phyloP scores from a whole-genome alignment of 129 eudicot genomes.

The Ambrosia artemisiifolia region DNA sequence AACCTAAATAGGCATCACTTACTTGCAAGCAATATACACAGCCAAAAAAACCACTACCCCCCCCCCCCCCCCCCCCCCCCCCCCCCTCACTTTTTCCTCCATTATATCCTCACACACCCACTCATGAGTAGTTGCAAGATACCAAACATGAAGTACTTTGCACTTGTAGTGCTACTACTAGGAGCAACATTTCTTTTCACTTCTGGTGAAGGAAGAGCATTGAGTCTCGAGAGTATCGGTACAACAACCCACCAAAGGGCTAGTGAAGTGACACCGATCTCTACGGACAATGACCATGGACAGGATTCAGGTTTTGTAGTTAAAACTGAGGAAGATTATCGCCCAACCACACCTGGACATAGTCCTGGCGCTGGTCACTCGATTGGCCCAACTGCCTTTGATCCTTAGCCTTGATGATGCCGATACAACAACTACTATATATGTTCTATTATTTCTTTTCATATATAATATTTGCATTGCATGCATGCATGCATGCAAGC shows the following conservation, averaged over 20 bases:
- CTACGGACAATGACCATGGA: background rate
- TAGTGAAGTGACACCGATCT: background rate
- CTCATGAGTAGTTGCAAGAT: conserved; percentile 12
- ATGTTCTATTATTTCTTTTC: conserved; percentile 1
- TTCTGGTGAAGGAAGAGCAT: conserved; percentile 34
- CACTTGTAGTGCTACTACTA: conserved; percentile 16
- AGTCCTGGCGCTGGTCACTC: conserved; percentile 48
- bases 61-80: background rate
- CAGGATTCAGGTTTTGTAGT: background rate
- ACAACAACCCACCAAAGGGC: conserved; percentile 10
- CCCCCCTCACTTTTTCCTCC: background rate
- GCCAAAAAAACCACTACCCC: no score
- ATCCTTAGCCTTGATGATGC: conserved; percentile 26
- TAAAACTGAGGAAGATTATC: conserved; percentile 16
- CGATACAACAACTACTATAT: background rate
- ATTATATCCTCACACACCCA: background rate
- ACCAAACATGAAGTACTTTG: conserved; percentile 16
- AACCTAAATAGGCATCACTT: conserved; percentile 17
- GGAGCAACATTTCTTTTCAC: conserved; percentile 21
- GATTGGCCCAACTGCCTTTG: conserved; percentile 15
- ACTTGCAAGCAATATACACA: conserved; percentile 26
- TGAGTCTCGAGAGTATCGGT: conserved; percentile 6
- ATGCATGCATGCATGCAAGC: conserved; percentile 17
- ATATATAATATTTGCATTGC: conserved; percentile 1
- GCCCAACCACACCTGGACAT: conserved; percentile 41